Conservation (phyloP, 2,329 filamentous ascomycete species). For the Colletotrichum noveboracense region DNA sequence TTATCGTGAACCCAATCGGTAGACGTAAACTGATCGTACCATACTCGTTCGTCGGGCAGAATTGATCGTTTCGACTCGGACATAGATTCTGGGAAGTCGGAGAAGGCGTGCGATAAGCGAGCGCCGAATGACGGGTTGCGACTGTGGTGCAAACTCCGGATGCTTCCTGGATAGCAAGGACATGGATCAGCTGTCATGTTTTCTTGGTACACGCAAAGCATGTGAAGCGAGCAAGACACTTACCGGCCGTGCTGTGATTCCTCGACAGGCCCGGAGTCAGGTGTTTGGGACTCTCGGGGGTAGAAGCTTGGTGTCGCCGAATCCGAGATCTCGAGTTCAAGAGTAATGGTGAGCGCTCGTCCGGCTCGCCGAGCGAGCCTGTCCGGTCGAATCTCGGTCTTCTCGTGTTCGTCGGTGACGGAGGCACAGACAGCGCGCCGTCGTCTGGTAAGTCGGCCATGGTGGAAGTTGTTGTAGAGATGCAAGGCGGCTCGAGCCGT, state of each 20-base stretch:
- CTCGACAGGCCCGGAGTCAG: slow-evolving; percentile 30
- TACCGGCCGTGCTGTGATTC: slow-evolving; percentile 52
- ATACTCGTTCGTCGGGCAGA: slow-evolving; percentile 84
- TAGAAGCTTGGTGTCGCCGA: slow-evolving; percentile 33
- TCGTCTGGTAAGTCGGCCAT: slow-evolving; percentile 15
- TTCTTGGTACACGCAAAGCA: neutral
- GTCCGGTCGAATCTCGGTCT: slow-evolving; percentile 18
- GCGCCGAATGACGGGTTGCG: slow-evolving; percentile 64
- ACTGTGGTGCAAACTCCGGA: slow-evolving; percentile 53
- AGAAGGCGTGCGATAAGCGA: slow-evolving; percentile 67
- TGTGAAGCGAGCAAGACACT: neutral
- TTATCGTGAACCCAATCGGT: slow-evolving; percentile 99
- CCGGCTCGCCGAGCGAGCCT: slow-evolving; percentile 26
- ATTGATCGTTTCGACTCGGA: slow-evolving; percentile 69
- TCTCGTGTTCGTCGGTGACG: slow-evolving; percentile 16
- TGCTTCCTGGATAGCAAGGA: slow-evolving; percentile 35
- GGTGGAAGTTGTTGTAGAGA: neutral
- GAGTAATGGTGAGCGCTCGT: slow-evolving; percentile 52
- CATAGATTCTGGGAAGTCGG: slow-evolving; percentile 62
- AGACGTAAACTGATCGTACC: slow-evolving; percentile 98
- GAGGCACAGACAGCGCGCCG: slow-evolving; percentile 13
- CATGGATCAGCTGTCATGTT: neutral
- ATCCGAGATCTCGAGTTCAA: slow-evolving; percentile 44
- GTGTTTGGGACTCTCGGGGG: slow-evolving; percentile 24
- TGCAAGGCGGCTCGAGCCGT: neutral